A percentile compares a stretch with the other conserved stretches of the same genome.
phyloP scores from a whole-genome alignment of 2,329 filamentous ascomycete species.

The Metarhizium humberi region DNA sequence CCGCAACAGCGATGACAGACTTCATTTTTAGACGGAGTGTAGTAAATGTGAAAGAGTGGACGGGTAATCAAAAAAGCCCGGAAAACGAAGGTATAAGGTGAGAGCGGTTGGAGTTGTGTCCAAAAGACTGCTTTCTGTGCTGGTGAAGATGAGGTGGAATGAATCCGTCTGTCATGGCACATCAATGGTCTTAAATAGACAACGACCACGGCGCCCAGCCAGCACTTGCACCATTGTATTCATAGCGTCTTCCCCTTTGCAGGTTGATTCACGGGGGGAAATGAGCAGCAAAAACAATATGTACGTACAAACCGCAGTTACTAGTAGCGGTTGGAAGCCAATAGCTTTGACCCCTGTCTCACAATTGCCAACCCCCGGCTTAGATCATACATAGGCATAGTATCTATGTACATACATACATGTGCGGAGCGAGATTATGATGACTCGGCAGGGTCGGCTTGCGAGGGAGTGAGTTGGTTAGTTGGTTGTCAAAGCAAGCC shows the following conservation, averaged over 20 bases:
- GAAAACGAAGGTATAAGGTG: slow-evolving; percentile 10
- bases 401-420: background rate
- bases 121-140: slow-evolving; percentile 3
- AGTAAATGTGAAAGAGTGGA: slow-evolving; percentile 10
- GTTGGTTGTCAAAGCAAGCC: background rate
- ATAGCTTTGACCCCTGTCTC: slow-evolving; percentile 2
- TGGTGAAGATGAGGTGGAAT: slow-evolving; percentile 5
- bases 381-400: background rate
- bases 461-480: background rate
- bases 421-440: background rate
- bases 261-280: slow-evolving; percentile 7
- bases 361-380: background rate
- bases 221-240: background rate
- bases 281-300: slow-evolving; percentile 9
- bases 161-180: slow-evolving; percentile 4
- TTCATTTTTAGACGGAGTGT: slow-evolving; percentile 12
- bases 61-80: slow-evolving; percentile 10
- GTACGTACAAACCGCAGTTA: background rate
- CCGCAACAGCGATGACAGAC: slow-evolving; percentile 13
- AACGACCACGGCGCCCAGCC: background rate
- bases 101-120: slow-evolving; percentile 3
- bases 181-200: slow-evolving; percentile 13
- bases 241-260: background rate
- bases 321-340: background rate
- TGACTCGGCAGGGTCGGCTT: background rate